Evolutionary conservation across 2,329 filamentous ascomycete species (phyloP).

Genomic region (Claviceps paspali): DNA sequence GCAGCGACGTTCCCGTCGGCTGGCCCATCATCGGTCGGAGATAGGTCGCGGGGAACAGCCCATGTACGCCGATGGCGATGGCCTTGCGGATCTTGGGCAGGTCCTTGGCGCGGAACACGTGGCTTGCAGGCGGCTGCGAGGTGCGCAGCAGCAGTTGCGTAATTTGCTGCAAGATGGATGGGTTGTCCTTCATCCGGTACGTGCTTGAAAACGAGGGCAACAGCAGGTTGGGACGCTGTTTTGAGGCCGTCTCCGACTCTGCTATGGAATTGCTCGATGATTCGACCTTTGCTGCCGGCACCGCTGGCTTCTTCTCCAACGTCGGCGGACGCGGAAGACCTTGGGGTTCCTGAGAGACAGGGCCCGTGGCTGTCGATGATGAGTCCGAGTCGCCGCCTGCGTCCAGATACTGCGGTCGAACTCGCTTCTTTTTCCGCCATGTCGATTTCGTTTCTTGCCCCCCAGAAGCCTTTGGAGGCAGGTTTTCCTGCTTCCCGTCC

Average conservation of each 20-base stretch:
- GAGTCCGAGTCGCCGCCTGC: constrained; percentile 20
- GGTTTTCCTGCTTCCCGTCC: constrained; percentile 13
- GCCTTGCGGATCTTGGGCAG: constrained; percentile 66
- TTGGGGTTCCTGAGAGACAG: constrained; percentile 3
- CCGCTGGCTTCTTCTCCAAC: constrained; percentile 2
- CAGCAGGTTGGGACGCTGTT: constrained; percentile 43
- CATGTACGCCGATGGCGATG: constrained; percentile 86
- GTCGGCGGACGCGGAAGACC: constrained; percentile 3
- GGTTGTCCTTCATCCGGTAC: constrained; percentile 50
- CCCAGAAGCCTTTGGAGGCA: constrained; percentile 17
- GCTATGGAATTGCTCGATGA: constrained; percentile 14
- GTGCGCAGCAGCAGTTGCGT: constrained; percentile 40
- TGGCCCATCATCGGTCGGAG: constrained; percentile 86
- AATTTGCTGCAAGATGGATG: constrained; percentile 56
- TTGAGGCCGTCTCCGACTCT: constrained; percentile 30
- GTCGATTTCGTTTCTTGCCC: constrained; percentile 14
- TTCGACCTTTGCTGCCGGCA: constrained; percentile 9
- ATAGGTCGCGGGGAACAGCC: constrained; percentile 76
- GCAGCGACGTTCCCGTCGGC: constrained; percentile 86
- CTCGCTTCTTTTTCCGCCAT: constrained; percentile 29
- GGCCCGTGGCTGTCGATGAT: constrained; percentile 12
- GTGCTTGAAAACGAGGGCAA: constrained; percentile 56
- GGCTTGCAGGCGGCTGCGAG: constrained; percentile 42
- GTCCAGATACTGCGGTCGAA: constrained; percentile 32
- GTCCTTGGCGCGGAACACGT: constrained; percentile 57